Evolutionary conservation across 139 green algal genomes (phyloP).

Genomic region (Volvox africanus): DNA sequence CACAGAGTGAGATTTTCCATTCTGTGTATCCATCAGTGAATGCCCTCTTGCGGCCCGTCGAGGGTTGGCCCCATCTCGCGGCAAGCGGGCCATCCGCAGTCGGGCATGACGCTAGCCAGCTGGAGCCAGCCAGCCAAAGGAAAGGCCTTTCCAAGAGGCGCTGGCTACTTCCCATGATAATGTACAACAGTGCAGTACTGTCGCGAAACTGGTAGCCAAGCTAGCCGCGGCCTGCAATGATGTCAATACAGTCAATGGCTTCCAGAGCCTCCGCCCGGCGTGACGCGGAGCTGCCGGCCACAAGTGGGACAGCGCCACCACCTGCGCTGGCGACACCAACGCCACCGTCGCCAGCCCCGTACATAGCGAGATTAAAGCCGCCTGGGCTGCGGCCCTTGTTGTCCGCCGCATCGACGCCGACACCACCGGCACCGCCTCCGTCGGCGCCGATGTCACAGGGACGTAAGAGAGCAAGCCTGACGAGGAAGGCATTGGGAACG

Average conservation of each 20-base stretch:
- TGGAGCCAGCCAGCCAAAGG: too few relatives aligned
- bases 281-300: background rate
- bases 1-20: too few relatives aligned
- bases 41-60: too few relatives aligned
- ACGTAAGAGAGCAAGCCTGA: background rate
- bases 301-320: background rate
- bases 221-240: background rate
- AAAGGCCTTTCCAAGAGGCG: too few relatives aligned
- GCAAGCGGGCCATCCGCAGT: too few relatives aligned
- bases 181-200: too few relatives aligned
- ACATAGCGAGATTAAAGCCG: background rate
- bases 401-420: background rate
- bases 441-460: background rate
- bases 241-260: conserved; percentile 15
- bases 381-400: background rate
- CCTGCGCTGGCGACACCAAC: background rate
- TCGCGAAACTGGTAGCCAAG: too few relatives aligned
- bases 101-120: too few relatives aligned
- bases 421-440: background rate
- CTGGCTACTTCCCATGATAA: too few relatives aligned
- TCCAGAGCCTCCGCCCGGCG: background rate
- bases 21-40: too few relatives aligned
- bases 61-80: too few relatives aligned
- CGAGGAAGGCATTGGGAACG: conserved; percentile 31
- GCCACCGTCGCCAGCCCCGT: background rate